Evolutionary conservation across 306 rosid species (phyloP).

Genomic region (Begonia masoniana): DNA sequence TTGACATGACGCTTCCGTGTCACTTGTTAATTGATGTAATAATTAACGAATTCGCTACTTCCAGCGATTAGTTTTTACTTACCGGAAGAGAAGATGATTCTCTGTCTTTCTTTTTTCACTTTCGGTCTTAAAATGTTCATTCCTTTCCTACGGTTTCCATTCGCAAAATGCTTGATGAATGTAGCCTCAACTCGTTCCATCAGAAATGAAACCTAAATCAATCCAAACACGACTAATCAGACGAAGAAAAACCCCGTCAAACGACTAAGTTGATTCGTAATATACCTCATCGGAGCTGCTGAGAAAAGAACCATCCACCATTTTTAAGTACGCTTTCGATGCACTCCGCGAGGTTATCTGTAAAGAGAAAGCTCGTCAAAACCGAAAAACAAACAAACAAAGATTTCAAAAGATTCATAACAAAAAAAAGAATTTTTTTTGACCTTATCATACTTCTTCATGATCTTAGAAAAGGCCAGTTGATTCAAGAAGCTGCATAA

Average conservation of each 20-base stretch:
- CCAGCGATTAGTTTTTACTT: neutral
- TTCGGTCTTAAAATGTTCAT: slow-evolving; percentile 36
- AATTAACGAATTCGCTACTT: too few relatives aligned
- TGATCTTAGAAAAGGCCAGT: slow-evolving; percentile 64
- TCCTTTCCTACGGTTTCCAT: slow-evolving; percentile 36
- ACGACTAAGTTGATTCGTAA: neutral
- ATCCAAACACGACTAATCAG: slow-evolving; percentile 9
- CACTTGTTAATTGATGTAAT: too few relatives aligned
- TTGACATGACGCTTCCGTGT: too few relatives aligned
- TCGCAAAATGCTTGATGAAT: slow-evolving; percentile 46
- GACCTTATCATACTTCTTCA: slow-evolving; percentile 90
- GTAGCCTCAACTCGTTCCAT: slow-evolving; percentile 54
- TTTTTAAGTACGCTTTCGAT: slow-evolving; percentile 43
- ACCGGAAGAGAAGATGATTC: slow-evolving; percentile 36
- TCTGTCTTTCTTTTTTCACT: slow-evolving; percentile 38
- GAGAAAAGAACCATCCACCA: slow-evolving; percentile 53
- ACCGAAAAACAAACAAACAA: neutral
- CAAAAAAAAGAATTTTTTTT: slow-evolving; percentile 1
- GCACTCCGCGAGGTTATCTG: slow-evolving; percentile 50
- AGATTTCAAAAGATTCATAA: neutral
- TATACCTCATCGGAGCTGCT: slow-evolving; percentile 45
- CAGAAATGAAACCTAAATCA: slow-evolving; percentile 35
- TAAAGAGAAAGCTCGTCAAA: slow-evolving; percentile 1
- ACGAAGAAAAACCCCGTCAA: neutral
- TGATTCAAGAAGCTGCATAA: slow-evolving; percentile 50